phyloP scores from a whole-genome alignment of 176 grass and related monocot species.

The Ampelocalamus luodianensis region DNA sequence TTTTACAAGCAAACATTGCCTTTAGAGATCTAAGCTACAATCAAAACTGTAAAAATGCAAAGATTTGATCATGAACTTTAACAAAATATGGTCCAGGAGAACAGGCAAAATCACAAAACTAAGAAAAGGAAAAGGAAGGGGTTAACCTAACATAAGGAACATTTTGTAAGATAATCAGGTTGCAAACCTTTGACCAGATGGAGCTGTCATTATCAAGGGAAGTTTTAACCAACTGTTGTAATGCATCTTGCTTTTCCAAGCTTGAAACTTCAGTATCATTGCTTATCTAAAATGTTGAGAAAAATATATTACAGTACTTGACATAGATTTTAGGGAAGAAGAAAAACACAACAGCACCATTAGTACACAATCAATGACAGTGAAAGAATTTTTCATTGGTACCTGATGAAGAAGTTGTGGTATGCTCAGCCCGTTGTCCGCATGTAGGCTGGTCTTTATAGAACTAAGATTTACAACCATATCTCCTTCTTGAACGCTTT shows the following conservation, averaged over 20 bases:
- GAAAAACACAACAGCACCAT: not conserved
- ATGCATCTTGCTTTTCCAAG: slow-evolving; percentile 69
- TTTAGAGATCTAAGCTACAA: slow-evolving; percentile 16
- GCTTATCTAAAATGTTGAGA: slow-evolving; percentile 63
- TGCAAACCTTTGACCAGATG: slow-evolving; percentile 91
- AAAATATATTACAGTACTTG: slow-evolving; percentile 23
- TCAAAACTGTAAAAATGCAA: not conserved
- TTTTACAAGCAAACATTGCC: slow-evolving; percentile 1
- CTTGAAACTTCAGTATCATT: slow-evolving; percentile 71
- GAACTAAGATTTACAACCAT: slow-evolving; percentile 52
- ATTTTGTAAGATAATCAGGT: slow-evolving; percentile 35
- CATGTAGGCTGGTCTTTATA: slow-evolving; percentile 60
- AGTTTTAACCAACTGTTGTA: slow-evolving; percentile 87
- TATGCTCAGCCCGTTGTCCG: slow-evolving; percentile 72
- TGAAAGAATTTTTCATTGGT: slow-evolving; percentile 33
- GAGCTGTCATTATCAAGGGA: slow-evolving; percentile 70
- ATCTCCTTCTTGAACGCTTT: slow-evolving; percentile 58
- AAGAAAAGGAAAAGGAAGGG: not conserved
- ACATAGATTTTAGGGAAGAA: slow-evolving; percentile 28
- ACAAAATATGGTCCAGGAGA: not conserved
- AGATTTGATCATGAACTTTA: not conserved
- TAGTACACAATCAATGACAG: slow-evolving; percentile 16
- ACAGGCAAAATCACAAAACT: not conserved
- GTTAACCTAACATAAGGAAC: slow-evolving; percentile 27
- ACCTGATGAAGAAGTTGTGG: slow-evolving; percentile 94